Percentiles rank a stretch among this genome's conserved stretches.
Conservation (phyloP, 257 asterid species). For the Osmanthus fragrans region DNA sequence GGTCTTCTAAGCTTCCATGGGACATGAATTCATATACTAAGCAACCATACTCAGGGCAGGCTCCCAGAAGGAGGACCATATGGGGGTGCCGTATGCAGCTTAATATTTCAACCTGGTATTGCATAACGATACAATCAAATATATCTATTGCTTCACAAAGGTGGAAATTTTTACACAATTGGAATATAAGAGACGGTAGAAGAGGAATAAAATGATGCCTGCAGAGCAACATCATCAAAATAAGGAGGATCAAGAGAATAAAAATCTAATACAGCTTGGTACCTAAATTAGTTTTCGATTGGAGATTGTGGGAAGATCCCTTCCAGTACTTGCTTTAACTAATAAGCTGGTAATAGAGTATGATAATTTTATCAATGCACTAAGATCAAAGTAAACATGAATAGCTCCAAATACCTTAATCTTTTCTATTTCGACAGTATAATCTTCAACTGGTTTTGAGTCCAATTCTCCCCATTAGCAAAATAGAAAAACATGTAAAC, state of each 20-base stretch:
- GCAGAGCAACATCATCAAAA: neutral
- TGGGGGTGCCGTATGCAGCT: slow-evolving; percentile 93
- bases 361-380: neutral
- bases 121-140: neutral
- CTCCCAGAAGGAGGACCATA: slow-evolving; percentile 96
- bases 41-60: slow-evolving; percentile 97
- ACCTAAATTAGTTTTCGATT: neutral
- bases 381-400: neutral
- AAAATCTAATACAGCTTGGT: neutral
- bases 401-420: neutral
- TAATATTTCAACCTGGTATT: slow-evolving; percentile 72
- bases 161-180: neutral
- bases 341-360: no score
- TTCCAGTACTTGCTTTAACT: neutral
- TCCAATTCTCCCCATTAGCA: neutral
- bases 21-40: slow-evolving; percentile 86
- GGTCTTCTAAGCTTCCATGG: slow-evolving; percentile 88
- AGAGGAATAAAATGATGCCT: neutral
- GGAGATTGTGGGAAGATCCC: neutral
- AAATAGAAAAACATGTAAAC: neutral
- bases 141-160: neutral
- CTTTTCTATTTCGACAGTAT: neutral
- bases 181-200: neutral
- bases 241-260: neutral
- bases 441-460: neutral